phyloP scores from a whole-genome alignment of 2,329 filamentous ascomycete species.

The Colletotrichum cereale region DNA sequence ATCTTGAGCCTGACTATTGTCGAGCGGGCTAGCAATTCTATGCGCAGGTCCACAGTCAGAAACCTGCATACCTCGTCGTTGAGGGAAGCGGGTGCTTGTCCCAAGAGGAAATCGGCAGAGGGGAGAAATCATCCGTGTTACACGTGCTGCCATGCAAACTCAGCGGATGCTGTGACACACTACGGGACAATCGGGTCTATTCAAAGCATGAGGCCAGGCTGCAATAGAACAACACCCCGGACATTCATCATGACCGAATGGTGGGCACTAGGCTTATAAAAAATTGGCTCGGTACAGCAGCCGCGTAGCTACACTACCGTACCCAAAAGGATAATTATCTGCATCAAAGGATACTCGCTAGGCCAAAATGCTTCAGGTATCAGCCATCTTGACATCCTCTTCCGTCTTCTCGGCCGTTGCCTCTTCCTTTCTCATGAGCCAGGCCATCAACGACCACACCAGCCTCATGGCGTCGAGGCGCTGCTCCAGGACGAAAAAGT shows the following conservation, averaged over 20 bases:
- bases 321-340: not conserved
- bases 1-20: not conserved
- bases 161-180: not conserved
- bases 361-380: slow-evolving; percentile 39
- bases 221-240: not conserved
- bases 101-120: not conserved
- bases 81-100: not conserved
- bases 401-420: slow-evolving; percentile 43
- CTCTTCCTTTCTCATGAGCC: slow-evolving; percentile 64
- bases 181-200: not conserved
- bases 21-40: not conserved
- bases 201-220: not conserved
- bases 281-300: not conserved
- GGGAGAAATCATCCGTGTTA: not conserved
- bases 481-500: slow-evolving; percentile 68
- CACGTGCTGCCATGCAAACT: not conserved
- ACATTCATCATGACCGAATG: not conserved
- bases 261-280: not conserved
- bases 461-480: slow-evolving; percentile 68
- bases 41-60: not conserved
- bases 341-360: not conserved
- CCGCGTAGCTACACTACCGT: not conserved
- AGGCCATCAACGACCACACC: slow-evolving; percentile 72
- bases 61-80: not conserved
- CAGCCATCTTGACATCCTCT: slow-evolving; percentile 46